Conservation (phyloP, 345 rosid species). For the Moringa oleifera region DNA sequence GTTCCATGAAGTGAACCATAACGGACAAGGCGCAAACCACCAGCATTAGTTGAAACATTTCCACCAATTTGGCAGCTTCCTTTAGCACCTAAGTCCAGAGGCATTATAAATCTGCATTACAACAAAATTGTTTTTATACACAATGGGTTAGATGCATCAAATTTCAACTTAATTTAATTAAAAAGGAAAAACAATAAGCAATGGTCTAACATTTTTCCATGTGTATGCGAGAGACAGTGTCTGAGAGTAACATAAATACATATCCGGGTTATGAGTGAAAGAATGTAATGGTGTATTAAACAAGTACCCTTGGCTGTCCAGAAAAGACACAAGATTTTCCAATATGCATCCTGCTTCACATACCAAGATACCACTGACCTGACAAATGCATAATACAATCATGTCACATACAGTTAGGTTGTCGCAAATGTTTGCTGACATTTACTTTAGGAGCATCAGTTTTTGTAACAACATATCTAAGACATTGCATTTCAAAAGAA, state of each 20-base stretch:
- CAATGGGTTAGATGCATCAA: slow-evolving; percentile 12
- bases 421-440: slow-evolving; percentile 2
- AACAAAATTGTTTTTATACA: slow-evolving; percentile 32
- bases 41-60: slow-evolving; percentile 98
- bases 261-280: background rate
- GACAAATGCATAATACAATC: slow-evolving; percentile 19
- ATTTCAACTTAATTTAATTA: slow-evolving; percentile 5
- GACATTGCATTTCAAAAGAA: background rate
- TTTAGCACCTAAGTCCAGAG: slow-evolving; percentile 99
- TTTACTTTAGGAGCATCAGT: background rate
- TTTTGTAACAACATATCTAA: background rate
- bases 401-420: slow-evolving; percentile 9
- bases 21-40: slow-evolving; percentile 93
- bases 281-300: background rate
- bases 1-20: slow-evolving; percentile 95
- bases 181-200: background rate
- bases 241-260: background rate
- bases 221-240: background rate
- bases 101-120: slow-evolving; percentile 94
- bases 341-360: slow-evolving; percentile 98
- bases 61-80: slow-evolving; percentile 99
- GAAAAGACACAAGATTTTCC: slow-evolving; percentile 74
- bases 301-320: slow-evolving; percentile 73
- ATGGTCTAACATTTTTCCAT: background rate
- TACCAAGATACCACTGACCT: slow-evolving; percentile 88